Percentiles rank a stretch among this genome's conserved stretches.
phyloP scores from a whole-genome alignment of 352 stramenopile genomes.

The Phytophthora litchii region DNA sequence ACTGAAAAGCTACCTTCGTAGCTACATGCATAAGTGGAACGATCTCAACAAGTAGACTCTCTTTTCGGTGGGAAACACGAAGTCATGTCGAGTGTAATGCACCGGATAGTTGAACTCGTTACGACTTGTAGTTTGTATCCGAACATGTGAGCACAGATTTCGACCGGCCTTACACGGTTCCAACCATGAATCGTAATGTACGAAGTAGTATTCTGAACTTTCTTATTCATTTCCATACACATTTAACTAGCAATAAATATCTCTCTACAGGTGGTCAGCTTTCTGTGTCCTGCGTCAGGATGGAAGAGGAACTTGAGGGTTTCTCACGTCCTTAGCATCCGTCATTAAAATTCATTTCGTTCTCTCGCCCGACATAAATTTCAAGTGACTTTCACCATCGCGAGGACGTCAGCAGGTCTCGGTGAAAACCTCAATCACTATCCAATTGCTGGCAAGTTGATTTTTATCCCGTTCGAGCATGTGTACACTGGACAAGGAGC shows the following conservation, averaged over 20 bases:
- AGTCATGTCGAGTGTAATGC: slow-evolving; percentile 4
- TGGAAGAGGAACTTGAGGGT: slow-evolving; percentile 15
- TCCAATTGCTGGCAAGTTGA: neutral
- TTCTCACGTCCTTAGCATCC: slow-evolving; percentile 9
- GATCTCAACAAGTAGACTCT: neutral
- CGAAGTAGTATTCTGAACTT: slow-evolving; percentile 7
- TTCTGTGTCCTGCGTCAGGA: slow-evolving; percentile 9
- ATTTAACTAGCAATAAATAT: neutral
- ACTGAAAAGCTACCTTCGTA: neutral
- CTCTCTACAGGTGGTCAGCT: neutral
- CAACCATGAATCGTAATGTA: neutral
- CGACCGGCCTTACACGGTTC: slow-evolving; percentile 15
- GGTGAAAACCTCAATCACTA: neutral
- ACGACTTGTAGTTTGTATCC: neutral
- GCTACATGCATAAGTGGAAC: neutral
- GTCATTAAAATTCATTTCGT: too few species aligned
- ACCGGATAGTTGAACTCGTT: neutral
- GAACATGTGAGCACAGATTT: neutral
- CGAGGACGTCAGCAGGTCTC: too few species aligned
- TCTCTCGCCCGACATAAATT: too few species aligned
- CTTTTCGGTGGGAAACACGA: slow-evolving; percentile 14
- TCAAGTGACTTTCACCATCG: too few species aligned
- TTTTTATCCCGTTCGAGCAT: slow-evolving; percentile 5
- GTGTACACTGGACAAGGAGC: neutral
- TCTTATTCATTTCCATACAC: neutral